A percentile compares a stretch with the other conserved stretches of the same genome.
Evolutionary conservation across 2,329 filamentous ascomycete species (phyloP).

Genomic region (Neopestalotiopsis clavispora): DNA sequence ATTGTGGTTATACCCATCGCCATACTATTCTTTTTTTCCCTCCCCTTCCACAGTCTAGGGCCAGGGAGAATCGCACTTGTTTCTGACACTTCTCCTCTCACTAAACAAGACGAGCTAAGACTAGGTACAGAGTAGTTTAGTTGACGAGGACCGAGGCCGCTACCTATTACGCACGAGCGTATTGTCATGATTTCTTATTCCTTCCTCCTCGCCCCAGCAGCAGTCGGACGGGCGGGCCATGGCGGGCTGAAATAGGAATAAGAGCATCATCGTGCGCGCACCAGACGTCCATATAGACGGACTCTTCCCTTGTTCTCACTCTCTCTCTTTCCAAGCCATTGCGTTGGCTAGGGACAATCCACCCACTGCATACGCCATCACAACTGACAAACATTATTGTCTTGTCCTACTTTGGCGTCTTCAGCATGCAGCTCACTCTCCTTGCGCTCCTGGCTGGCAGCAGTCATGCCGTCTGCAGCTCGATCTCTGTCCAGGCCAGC

Average conservation of each 20-base stretch:
- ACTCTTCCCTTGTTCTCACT: not conserved
- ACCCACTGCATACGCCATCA: too few species aligned
- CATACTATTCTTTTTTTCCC: not conserved
- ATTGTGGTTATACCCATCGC: not conserved
- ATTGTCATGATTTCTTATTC: not conserved
- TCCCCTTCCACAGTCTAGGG: not conserved
- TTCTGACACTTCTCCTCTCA: not conserved
- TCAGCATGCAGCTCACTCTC: conserved; percentile 11
- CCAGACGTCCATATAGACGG: not conserved
- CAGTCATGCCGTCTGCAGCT: conserved; percentile 5
- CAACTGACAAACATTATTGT: too few species aligned
- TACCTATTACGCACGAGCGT: too few species aligned
- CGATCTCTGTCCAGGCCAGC: conserved; percentile 20
- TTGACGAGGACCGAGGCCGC: not conserved
- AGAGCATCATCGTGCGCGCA: not conserved
- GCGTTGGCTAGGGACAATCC: not conserved
- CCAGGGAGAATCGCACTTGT: not conserved
- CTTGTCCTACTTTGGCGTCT: not conserved
- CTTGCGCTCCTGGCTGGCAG: conserved; percentile 16
- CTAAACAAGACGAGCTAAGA: not conserved
- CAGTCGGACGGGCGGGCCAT: not conserved
- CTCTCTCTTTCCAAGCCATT: not conserved
- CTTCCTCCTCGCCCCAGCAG: not conserved
- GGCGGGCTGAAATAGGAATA: not conserved
- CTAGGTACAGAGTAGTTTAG: not conserved